Evolutionary conservation across 179 eudicot species (phyloP).

Genomic region (Pouteria campechiana): DNA sequence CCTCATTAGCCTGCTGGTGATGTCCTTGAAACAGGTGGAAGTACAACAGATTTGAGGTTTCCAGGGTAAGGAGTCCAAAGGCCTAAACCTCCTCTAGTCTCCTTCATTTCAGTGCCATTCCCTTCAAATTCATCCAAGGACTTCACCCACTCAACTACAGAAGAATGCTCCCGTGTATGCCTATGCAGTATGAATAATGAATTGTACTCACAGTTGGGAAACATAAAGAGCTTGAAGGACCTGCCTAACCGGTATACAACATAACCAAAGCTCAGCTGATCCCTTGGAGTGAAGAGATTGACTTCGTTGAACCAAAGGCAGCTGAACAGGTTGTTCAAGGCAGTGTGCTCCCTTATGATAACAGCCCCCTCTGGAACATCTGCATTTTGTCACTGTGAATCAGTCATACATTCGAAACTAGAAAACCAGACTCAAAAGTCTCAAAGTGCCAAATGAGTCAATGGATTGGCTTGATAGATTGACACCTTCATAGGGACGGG

Average conservation of each 20-base stretch:
- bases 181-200: conserved; percentile 64
- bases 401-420: not conserved
- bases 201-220: conserved; percentile 90
- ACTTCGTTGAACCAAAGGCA: conserved; percentile 99
- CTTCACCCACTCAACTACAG: conserved; percentile 90
- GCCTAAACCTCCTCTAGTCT: conserved; percentile 84
- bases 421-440: not conserved
- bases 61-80: conserved; percentile 95
- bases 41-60: conserved; percentile 49
- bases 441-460: too few species aligned
- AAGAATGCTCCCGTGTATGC: conserved; percentile 87
- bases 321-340: conserved; percentile 70
- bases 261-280: conserved; percentile 91
- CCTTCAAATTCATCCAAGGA: conserved; percentile 55
- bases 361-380: conserved; percentile 98
- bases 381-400: conserved; percentile 25
- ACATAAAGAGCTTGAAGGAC: conserved; percentile 69
- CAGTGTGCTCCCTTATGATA: conserved; percentile 79
- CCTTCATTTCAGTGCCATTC: conserved; percentile 41
- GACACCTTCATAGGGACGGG: too few species aligned
- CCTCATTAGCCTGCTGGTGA: conserved; percentile 71
- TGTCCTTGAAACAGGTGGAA: conserved; percentile 72
- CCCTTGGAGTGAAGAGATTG: conserved; percentile 88
- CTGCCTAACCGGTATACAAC: conserved; percentile 64
- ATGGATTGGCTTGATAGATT: too few species aligned